Evolutionary conservation across 2,329 filamentous ascomycete species (phyloP), one percentile per base, ranked within the genome.

Genomic region (Arthrocladium fulminans): DNA sequence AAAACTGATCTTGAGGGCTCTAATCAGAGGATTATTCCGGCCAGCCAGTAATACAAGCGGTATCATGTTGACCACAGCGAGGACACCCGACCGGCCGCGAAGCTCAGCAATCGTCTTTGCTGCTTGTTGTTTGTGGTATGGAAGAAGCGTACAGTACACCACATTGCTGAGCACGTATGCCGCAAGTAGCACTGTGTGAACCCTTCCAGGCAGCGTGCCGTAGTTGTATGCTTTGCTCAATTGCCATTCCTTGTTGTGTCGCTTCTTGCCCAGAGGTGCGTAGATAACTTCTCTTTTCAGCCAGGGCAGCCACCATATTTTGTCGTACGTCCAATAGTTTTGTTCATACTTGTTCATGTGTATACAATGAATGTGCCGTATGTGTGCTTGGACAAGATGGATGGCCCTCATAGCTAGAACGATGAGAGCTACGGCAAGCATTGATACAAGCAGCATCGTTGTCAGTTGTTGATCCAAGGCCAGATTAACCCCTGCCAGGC

Each of bases 21-120:
- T 66, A 61, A 97, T 96, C 42, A 96, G 73, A 7, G 88, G 87
- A 69, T 97, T 98, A 72, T 97, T 97, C 63, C 92, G 84, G 29
- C 88, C 82, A 10, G 89, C 88, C 49, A 97, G 79, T 55, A 97
- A 78, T 60, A 97, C 77, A 24, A 96, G 80, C 3, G 92, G 89
- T 25, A 98, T 80, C 79, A 97, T 86, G 69, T 96, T 98, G 60
- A 94, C 77, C 9, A 88, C 74, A 3, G 89, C 82, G 54, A 98
- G 75, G 7, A 83, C 84, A 47, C 92, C 92, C 5, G 86, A 85
- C 50, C 92, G 81, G 30, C 89, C 89, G 59, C 92, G 83, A 37
- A 96, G 73, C 62, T 94, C 85, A 20, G 89, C 89, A 24, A 86
- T 72, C 23, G 94, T 73, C 2, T 82, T 75, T 40, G 65, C 63